phyloP scores from a whole-genome alignment of 257 asterid species.

The Sherardia arvensis region DNA sequence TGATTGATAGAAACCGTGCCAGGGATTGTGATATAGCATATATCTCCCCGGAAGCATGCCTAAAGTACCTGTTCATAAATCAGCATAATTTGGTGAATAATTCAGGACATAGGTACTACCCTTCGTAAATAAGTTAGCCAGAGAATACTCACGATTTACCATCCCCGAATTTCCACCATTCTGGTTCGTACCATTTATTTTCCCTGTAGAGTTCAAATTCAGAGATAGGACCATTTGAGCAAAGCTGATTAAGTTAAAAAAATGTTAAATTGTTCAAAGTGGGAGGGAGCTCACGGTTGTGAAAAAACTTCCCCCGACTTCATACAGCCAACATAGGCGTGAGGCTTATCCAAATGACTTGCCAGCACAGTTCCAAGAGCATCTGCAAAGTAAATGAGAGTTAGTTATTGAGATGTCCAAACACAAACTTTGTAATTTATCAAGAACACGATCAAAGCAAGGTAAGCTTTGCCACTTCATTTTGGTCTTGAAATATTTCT shows the following conservation, averaged over 20 bases:
- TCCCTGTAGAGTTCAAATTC: conserved; percentile 35
- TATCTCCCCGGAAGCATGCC: conserved; percentile 88
- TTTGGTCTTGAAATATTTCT: too few species aligned
- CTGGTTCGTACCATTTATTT: conserved; percentile 89
- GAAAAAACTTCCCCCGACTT: conserved; percentile 90
- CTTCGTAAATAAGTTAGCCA: conserved; percentile 7
- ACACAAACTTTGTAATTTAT: neutral
- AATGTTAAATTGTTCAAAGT: neutral
- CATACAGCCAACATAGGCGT: conserved; percentile 85
- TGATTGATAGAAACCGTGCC: conserved; percentile 68
- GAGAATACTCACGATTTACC: conserved; percentile 69
- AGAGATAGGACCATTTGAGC: neutral
- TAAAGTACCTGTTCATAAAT: conserved; percentile 48
- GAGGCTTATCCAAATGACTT: conserved; percentile 66
- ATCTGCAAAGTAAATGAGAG: conserved; percentile 35
- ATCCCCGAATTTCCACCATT: conserved; percentile 98
- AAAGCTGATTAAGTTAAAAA: neutral
- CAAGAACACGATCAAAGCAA: neutral
- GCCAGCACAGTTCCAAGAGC: conserved; percentile 69
- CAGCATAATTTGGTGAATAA: neutral
- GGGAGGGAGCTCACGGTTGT: conserved; percentile 49
- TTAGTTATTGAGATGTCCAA: conserved; percentile 3
- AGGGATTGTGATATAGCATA: conserved; percentile 65
- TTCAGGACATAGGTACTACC: neutral
- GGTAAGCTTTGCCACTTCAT: neutral